Conservation (phyloP, 306 rosid species). For the Senna siamea region DNA sequence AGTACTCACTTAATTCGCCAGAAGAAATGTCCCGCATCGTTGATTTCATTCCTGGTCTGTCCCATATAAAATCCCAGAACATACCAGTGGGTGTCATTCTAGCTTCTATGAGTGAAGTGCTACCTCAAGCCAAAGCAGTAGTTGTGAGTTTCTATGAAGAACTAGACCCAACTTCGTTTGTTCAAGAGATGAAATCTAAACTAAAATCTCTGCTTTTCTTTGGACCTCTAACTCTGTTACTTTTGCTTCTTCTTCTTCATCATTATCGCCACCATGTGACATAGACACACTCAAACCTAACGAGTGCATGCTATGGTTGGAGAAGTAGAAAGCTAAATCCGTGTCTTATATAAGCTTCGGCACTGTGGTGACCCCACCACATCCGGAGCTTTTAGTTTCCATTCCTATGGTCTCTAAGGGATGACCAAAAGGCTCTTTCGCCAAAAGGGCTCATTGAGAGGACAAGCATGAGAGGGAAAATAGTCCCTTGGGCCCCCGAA, state of each 20-base stretch:
- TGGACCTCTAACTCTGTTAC: constrained; percentile 8
- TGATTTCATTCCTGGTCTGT: constrained; percentile 48
- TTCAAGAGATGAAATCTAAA: constrained; percentile 36
- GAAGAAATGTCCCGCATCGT: not conserved
- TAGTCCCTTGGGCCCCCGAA: constrained; percentile 49
- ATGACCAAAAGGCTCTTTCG: not conserved
- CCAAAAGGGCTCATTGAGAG: constrained; percentile 34
- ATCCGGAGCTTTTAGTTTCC: constrained; percentile 23
- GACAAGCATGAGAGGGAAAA: constrained; percentile 20
- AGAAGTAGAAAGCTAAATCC: constrained; percentile 1
- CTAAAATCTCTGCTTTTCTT: constrained; percentile 35
- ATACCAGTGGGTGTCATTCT: constrained; percentile 33
- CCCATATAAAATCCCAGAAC: constrained; percentile 30
- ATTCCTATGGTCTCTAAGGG: constrained; percentile 33
- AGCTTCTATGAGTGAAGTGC: constrained; percentile 14
- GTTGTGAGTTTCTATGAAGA: constrained; percentile 26
- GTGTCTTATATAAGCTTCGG: constrained; percentile 36
- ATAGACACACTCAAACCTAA: not conserved
- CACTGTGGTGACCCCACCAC: not conserved
- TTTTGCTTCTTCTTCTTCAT: not conserved
- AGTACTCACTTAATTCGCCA: constrained; percentile 33
- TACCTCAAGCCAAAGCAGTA: constrained; percentile 41
- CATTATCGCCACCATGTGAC: not conserved
- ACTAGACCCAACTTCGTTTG: constrained; percentile 18
- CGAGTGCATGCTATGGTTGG: constrained; percentile 35